phyloP scores from a whole-genome alignment of 1,284 basidiomycete genomes.

The Rhodotorula mucilaginosa region DNA sequence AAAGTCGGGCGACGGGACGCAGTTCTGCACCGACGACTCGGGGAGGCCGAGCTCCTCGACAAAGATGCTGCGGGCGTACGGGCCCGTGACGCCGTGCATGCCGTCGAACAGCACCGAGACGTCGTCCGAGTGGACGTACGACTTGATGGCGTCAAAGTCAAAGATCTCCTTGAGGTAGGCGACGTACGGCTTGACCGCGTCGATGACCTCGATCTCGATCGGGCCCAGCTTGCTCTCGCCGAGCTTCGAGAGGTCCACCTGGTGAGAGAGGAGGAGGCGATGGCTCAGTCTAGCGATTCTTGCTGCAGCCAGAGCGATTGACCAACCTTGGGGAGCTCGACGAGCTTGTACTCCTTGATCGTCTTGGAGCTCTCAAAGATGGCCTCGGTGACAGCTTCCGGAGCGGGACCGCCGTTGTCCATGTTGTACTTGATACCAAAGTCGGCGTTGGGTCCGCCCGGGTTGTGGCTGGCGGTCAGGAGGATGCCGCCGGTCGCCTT shows the following conservation, averaged over 20 bases:
- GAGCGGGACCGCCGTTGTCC: conserved; percentile 93
- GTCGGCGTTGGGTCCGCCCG: conserved; percentile 93
- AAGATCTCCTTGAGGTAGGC: conserved; percentile 83
- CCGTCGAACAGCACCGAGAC: conserved; percentile 95
- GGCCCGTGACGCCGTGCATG: conserved; percentile 93
- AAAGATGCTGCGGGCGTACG: conserved; percentile 88
- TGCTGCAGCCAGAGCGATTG: not conserved
- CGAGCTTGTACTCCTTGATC: conserved; percentile 79
- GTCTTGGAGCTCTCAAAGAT: conserved; percentile 89
- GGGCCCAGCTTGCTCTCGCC: conserved; percentile 79
- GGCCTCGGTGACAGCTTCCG: conserved; percentile 88
- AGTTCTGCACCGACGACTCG: conserved; percentile 79
- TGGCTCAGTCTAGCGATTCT: not conserved
- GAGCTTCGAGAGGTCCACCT: conserved; percentile 81
- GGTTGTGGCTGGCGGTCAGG: conserved; percentile 97
- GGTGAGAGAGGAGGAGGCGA: conserved; percentile 17
- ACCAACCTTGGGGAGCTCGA: conserved; percentile 68
- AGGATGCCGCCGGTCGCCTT: conserved; percentile 97
- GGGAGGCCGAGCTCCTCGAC: conserved; percentile 79
- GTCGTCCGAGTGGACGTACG: conserved; percentile 67
- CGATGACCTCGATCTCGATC: conserved; percentile 83
- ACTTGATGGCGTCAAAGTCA: conserved; percentile 88
- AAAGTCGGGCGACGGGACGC: conserved; percentile 86
- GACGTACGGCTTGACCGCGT: conserved; percentile 89
- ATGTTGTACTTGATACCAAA: conserved; percentile 99